Evolutionary conservation across 129 eudicot genomes (phyloP).

Genomic region (Artemisia tridentata): DNA sequence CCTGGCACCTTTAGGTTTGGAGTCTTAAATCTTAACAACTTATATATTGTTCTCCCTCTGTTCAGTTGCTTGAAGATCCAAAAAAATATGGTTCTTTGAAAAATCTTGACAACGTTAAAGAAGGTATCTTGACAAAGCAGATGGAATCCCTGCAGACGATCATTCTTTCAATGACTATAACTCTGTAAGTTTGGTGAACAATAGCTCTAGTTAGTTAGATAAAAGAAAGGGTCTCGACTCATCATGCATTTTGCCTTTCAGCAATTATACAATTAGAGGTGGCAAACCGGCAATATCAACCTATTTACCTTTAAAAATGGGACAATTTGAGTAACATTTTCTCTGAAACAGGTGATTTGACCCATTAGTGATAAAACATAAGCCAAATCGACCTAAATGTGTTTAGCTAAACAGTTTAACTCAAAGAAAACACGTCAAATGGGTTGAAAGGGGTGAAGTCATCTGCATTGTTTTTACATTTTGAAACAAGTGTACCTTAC

Average conservation of each 20-base stretch:
- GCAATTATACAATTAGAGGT: no score
- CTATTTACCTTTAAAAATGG: background rate
- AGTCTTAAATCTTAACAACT: background rate
- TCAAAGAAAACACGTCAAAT: background rate
- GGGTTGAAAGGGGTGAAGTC: background rate
- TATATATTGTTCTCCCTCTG: slow-evolving; percentile 16
- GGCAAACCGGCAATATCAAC: no score
- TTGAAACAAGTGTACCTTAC: slow-evolving; percentile 3
- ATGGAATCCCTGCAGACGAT: slow-evolving; percentile 63
- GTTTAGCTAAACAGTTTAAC: no score
- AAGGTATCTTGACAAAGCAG: slow-evolving; percentile 61
- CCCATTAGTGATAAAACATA: background rate
- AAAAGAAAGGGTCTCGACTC: no score
- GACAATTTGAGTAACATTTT: background rate
- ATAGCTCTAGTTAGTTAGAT: no score
- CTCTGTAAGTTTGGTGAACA: slow-evolving; percentile 41
- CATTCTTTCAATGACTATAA: slow-evolving; percentile 54
- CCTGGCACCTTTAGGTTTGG: background rate
- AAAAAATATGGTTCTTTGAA: slow-evolving; percentile 60
- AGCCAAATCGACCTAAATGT: background rate
- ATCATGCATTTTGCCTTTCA: no score
- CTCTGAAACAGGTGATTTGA: background rate
- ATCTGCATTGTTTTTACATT: background rate
- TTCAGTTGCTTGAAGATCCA: slow-evolving; percentile 54
- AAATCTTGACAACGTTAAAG: slow-evolving; percentile 51